Evolutionary conservation across 2,329 filamentous ascomycete genomes (phyloP).

Genomic region (Aspergillus puulaauensis): DNA sequence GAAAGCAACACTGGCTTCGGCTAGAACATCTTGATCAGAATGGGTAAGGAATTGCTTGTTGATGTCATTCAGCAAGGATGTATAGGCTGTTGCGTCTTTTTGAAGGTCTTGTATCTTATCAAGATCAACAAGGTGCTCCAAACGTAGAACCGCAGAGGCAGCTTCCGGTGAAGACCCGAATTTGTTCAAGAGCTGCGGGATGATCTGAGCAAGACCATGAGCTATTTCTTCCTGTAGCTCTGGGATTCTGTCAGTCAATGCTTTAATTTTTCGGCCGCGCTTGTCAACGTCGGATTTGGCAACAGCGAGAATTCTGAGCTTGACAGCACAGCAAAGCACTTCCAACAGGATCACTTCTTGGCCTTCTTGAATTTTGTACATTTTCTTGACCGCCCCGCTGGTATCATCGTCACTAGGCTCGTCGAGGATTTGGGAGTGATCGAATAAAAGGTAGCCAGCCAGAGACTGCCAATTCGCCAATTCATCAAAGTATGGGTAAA

Average conservation of each 20-base stretch:
- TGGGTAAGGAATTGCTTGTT: constrained; percentile 94
- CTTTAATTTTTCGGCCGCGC: constrained; percentile 57
- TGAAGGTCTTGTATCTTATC: constrained; percentile 85
- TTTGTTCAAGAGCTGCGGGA: constrained; percentile 86
- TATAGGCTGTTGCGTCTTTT: constrained; percentile 79
- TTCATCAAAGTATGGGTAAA: constrained; percentile 79
- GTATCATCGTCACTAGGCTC: constrained; percentile 56
- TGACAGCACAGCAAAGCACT: constrained; percentile 79
- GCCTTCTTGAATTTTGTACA: constrained; percentile 69
- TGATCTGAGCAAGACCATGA: constrained; percentile 71
- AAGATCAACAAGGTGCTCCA: constrained; percentile 84
- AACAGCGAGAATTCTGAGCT: constrained; percentile 66
- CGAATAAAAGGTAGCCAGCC: constrained; percentile 86
- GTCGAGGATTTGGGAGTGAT: constrained; percentile 70
- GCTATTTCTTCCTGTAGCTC: constrained; percentile 78
- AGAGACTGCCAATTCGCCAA: constrained; percentile 84
- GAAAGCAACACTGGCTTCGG: constrained; percentile 78
- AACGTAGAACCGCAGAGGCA: constrained; percentile 77
- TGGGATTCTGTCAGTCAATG: constrained; percentile 59
- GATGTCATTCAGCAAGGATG: constrained; percentile 82
- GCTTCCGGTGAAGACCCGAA: constrained; percentile 88
- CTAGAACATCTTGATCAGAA: constrained; percentile 78
- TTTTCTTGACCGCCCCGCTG: constrained; percentile 65
- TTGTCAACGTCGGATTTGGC: constrained; percentile 61
- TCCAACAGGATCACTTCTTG: constrained; percentile 88